Evolutionary conservation across 1,284 basidiomycete species (phyloP).

Genomic region (Rhodotorula sp.): DNA sequence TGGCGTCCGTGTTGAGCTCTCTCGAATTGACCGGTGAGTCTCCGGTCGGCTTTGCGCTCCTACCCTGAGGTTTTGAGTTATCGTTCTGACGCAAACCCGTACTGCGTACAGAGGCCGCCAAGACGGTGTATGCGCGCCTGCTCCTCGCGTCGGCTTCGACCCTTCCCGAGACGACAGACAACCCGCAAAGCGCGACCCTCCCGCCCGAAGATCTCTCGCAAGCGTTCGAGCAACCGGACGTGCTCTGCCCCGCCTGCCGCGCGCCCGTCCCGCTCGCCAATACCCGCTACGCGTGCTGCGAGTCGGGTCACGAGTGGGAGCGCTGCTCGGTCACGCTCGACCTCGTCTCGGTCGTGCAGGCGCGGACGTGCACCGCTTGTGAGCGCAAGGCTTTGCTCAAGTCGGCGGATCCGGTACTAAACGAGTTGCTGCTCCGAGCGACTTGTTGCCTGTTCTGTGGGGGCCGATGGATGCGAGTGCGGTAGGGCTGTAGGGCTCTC

Average conservation of each 20-base stretch:
- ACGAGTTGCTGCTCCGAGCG: conserved; percentile 13
- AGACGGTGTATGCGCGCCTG: conserved; percentile 11
- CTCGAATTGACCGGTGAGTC: conserved; percentile 1
- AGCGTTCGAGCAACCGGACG: conserved; percentile 11
- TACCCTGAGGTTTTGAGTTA: too few species aligned
- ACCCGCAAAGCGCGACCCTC: background rate
- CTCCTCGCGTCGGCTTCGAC: conserved; percentile 28
- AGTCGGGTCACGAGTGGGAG: conserved; percentile 31
- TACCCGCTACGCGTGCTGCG: conserved; percentile 19
- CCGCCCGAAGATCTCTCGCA: conserved; percentile 13
- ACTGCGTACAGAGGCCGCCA: background rate
- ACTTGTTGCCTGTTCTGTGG: conserved; percentile 33
- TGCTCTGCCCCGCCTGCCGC: conserved; percentile 24
- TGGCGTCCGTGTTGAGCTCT: background rate
- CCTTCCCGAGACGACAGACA: background rate
- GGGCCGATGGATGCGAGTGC: conserved; percentile 28
- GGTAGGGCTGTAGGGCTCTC: background rate
- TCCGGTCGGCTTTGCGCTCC: background rate
- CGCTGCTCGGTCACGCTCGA: conserved; percentile 34
- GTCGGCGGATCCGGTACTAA: background rate
- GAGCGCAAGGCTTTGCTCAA: conserved; percentile 28
- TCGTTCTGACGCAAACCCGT: background rate
- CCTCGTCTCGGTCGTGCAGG: conserved; percentile 20
- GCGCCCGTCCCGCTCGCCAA: conserved; percentile 17
- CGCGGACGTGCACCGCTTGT: conserved; percentile 28